Evolutionary conservation across 306 rosid species (phyloP), one percentile per base, ranked within the genome.

Genomic region (Lithocarpus polystachyus): DNA sequence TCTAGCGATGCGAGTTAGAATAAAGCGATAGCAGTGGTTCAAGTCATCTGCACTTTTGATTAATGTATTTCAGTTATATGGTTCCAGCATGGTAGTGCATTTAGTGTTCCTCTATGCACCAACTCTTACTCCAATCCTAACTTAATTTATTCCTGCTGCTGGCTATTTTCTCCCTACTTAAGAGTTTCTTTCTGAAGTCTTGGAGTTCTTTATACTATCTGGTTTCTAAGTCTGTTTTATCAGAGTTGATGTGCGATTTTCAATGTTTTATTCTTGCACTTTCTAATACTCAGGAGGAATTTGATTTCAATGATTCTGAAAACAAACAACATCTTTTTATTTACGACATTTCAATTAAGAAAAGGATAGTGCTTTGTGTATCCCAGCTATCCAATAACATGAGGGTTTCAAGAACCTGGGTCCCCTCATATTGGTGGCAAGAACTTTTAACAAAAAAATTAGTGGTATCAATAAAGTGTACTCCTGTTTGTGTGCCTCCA

Each of bases 241-340:
- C 75, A 20, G 18, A 20, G 61, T 14, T 33, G 19, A 70, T 35
- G 4, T 59, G 71, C 29, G 75, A 55, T 18, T 59, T 71, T 18
- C 37, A 71, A 13, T 81, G n/a, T 75, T 75, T 54, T 77, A 78
- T 59, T 12, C 11, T 52, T 72, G 68, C 59, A 76, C 72, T 35
- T 82, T 85, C 79, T 68, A 75, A 82, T 77, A 59, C 86, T 74
- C 53, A 37, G 76, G 78, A 53, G 77, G 78, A 62, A 64, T 53
- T 79, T n/a, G 45, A 43, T 69, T 74, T 62, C 45, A 69, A 79
- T 59, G 75, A 24, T 14, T 13, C n/a, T 76, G 15, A 71, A 28
- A 40, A 70, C 65, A 9, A 31, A 77, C 37, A 75, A 67, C 61
- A 67, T 52, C 61, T 60, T 22, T 9, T 65, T 10, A 53, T 56